Base-by-base conservation (phyloP, 768 basidiomycete genomes). In the Lactarius tabidus region DNA sequence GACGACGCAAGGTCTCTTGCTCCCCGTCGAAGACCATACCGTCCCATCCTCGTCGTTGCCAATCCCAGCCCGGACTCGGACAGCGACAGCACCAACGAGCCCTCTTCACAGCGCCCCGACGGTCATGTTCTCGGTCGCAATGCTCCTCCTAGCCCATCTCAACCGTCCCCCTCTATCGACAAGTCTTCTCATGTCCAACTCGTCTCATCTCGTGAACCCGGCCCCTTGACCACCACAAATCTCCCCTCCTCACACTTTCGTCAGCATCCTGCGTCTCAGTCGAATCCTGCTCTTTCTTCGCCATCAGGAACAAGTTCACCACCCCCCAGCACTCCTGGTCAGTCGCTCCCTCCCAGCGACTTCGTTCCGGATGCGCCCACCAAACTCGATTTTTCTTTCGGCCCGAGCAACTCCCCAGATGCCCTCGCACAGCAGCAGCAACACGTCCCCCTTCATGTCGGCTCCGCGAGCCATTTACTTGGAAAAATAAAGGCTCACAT, bases 271-370 rank as follows among this genome's bases (percentile, higher is more conserved):
- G 67, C 73, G 72, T 71, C 77, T 61, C 73, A 77, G 72, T 77
- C 81, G 62, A 82, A 84, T 71, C 86, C 83, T 59, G 79, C 85
- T 45, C 81, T 85, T 57, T 88, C 87, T 18, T 90, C 89, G 3
- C 87, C 90, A 23, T 89, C 87, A 60, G 86, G 81, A 70, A 81
- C 85, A 55, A 84, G 83, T 71, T 90, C 89, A 2, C 85, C 89
- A 63, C 87, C 88, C 5, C 88, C 88, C 31, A 82, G 80, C 70
- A 88, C 88, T 14, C 87, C 88, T 15, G 82, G 80, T 57, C 78
- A 83, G 68, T 76, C 76, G 35, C 77, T 73, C 20, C 83, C 79
- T 59, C 77, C 80, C 28, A 78, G 78, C 45, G 79, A 78, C 67
- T 70, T 80, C 36, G 57, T 76, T 14, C 72, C 75, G 12, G 80